Evolutionary conservation across 345 rosid species (phyloP), one percentile per base, ranked within the genome.

Genomic region (Camelina neglecta): DNA sequence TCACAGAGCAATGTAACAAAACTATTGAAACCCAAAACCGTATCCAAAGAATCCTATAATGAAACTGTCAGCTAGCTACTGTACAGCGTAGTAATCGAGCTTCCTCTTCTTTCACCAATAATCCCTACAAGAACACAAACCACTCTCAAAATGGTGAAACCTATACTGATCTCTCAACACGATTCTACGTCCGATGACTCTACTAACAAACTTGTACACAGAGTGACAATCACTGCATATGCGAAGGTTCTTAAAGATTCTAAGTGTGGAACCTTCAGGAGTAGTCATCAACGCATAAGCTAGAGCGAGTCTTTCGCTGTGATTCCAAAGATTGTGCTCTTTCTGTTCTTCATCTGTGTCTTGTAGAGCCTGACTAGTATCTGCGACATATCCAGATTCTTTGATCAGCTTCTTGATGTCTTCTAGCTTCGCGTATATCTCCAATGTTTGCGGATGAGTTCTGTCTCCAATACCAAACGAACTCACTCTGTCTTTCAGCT

Each of bases 311-410:
- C 94, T 87, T 82, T 91, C 97, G 38, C 97, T 89, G 60, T 91
- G 97, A 71, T 85, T 88, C 98, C 97, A 89, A 42, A 91, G 91
- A 77, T 86, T 87, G 23, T 89, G 93, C 65, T 91, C 98, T 78
- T 89, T 93, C 50, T 91, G 96, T 77, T 93, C 98, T 74, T 89
- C 98, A 74, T 93, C 93, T 31, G 93, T 91, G 69, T 93, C 98
- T 57, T 91, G 98, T 83, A 91, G 81, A 20, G 92, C 87, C 59
- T 79, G 79, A 85, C 91, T 88, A 16, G 91, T 93, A 65, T 93
- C 92, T 13, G 97, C 84, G 21, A 91, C 79, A 71, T 88, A 89
- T 48, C 98, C 96, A 23, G 91, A 90, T 81, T 89, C 96, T 77
- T 78, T 87, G 15, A 93, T 87, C 82, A 86, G 83, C 83, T 80